A percentile compares a stretch with the other conserved stretches of the same genome.
Conservation (phyloP, 306 rosid species). For the Ammopiptanthus mongolicus region DNA sequence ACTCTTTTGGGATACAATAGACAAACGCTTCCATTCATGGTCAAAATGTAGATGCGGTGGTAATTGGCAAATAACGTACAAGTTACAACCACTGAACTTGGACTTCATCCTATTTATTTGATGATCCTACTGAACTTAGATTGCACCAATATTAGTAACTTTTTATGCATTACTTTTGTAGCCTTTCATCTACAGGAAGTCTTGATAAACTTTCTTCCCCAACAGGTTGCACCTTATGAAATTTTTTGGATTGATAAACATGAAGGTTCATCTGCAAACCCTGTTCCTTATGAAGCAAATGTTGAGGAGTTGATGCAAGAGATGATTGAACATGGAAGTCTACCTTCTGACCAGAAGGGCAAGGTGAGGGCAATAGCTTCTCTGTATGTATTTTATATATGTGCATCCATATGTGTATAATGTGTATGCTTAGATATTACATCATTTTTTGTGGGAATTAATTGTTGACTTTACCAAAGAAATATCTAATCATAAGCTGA, state of each 20-base stretch:
- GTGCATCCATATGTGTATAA: background rate
- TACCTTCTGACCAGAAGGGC: slow-evolving; percentile 34
- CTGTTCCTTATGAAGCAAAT: slow-evolving; percentile 45
- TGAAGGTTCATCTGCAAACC: slow-evolving; percentile 49
- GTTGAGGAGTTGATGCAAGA: slow-evolving; percentile 50
- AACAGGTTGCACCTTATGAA: slow-evolving; percentile 78
- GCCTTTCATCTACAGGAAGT: slow-evolving; percentile 5
- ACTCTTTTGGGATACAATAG: background rate
- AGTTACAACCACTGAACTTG: background rate
- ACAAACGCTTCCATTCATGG: too few species aligned
- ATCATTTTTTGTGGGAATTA: background rate
- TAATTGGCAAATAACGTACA: background rate
- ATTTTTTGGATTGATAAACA: slow-evolving; percentile 62
- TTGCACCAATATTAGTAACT: background rate
- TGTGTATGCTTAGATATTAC: background rate
- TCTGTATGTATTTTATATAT: background rate
- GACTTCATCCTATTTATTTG: background rate
- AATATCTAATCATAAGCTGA: slow-evolving; percentile 22
- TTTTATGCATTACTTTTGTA: background rate
- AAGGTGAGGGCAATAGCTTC: slow-evolving; percentile 44
- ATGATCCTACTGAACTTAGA: background rate
- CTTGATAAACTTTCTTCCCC: background rate
- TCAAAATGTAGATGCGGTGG: slow-evolving; percentile 3
- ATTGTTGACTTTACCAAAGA: background rate
- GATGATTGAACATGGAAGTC: slow-evolving; percentile 40